Conservation (phyloP, 208 protist genomes). For the Acanthamoeba divionensis region DNA sequence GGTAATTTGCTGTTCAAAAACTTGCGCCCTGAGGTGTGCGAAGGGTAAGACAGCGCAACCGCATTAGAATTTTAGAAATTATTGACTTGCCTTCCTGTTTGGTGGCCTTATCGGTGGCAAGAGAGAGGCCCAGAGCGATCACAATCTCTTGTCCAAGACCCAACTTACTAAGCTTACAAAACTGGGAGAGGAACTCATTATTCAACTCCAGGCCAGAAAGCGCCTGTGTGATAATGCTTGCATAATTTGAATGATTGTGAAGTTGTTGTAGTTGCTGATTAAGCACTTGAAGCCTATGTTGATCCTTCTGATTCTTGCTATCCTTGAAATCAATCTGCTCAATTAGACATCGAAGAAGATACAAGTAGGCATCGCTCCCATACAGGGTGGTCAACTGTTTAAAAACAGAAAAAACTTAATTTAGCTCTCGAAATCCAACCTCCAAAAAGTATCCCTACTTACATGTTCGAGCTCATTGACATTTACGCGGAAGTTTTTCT, state of each 20-base stretch:
- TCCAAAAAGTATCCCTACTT: neutral
- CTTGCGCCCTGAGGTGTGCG: neutral
- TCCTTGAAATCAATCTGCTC: conserved; percentile 69
- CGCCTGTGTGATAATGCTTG: conserved; percentile 59
- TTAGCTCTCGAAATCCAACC: neutral
- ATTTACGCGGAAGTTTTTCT: conserved; percentile 63
- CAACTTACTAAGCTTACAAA: neutral
- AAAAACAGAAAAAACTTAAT: neutral
- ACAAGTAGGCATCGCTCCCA: conserved; percentile 73
- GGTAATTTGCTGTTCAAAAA: conserved; percentile 3
- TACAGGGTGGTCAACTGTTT: conserved; percentile 70
- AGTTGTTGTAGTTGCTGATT: conserved; percentile 64
- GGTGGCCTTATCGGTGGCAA: conserved; percentile 40
- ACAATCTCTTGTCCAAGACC: conserved; percentile 43
- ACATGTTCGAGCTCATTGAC: conserved; percentile 65
- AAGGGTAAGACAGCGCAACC: neutral
- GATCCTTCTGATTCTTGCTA: conserved; percentile 52
- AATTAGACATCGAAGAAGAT: conserved; percentile 66
- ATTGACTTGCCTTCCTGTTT: conserved; percentile 4
- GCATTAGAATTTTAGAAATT: neutral
- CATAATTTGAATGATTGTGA: conserved; percentile 65
- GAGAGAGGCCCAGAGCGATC: conserved; percentile 24
- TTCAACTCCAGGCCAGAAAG: conserved; percentile 56
- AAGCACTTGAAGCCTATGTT: conserved; percentile 66
- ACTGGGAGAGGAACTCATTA: neutral